phyloP scores from a whole-genome alignment of 2,329 filamentous ascomycete species.

The Colletotrichum somersetense region DNA sequence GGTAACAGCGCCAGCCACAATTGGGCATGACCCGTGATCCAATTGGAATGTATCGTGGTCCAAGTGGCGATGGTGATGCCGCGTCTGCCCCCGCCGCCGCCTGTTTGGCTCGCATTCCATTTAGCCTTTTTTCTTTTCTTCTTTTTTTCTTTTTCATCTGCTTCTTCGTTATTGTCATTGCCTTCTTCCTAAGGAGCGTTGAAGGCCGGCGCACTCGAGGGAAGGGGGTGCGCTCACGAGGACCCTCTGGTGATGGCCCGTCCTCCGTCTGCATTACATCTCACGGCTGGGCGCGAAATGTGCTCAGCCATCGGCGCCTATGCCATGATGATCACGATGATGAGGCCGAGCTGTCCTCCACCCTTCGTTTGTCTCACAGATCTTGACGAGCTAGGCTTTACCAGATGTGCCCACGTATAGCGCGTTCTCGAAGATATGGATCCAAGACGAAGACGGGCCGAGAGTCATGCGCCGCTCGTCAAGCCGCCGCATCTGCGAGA shows the following conservation, averaged over 20 bases:
- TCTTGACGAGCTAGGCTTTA: not conserved
- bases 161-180: not conserved
- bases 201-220: not conserved
- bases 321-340: not conserved
- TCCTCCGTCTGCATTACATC: not conserved
- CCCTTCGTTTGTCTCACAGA: not conserved
- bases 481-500: not conserved
- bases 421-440: not conserved
- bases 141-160: not conserved
- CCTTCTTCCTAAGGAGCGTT: not conserved
- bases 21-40: not conserved
- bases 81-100: not conserved
- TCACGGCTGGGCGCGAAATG: not conserved
- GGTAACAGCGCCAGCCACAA: conserved; percentile 16
- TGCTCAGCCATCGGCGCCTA: not conserved
- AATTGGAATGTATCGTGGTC: not conserved
- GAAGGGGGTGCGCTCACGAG: too few relatives aligned
- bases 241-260: not conserved
- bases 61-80: conserved; percentile 2
- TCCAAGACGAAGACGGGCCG: not conserved
- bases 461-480: not conserved
- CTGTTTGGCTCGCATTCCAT: not conserved
- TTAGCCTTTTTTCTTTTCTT: not conserved
- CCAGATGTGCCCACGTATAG: not conserved
- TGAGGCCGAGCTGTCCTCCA: not conserved